Evolutionary conservation across 495 filamentous ascomycete species (phyloP).

Genomic region (Podospora tetraspora): DNA sequence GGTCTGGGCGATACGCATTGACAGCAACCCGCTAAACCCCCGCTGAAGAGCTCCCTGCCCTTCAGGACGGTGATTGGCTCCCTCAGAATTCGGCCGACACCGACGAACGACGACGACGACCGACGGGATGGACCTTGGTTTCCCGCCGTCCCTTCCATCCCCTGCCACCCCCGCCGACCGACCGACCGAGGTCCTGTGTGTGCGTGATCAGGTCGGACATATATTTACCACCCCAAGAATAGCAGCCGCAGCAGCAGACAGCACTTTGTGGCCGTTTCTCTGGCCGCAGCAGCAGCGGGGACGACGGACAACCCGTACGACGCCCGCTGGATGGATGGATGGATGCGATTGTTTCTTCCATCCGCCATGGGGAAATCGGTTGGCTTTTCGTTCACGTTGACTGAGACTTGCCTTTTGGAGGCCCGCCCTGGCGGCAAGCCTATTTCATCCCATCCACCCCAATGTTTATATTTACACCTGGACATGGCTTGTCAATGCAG

Average conservation of each 20-base stretch:
- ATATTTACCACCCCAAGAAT: slow-evolving; percentile 7
- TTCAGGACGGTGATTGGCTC: slow-evolving; percentile 19
- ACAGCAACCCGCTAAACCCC: too few species aligned
- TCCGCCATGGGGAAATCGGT: background rate
- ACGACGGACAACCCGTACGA: background rate
- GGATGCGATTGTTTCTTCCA: background rate
- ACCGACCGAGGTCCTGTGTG: background rate
- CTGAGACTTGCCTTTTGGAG: background rate
- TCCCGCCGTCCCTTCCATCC: slow-evolving; percentile 5
- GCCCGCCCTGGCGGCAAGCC: background rate
- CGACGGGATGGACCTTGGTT: slow-evolving; percentile 8
- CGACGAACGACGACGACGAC: background rate
- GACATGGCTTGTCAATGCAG: background rate
- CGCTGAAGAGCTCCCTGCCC: too few species aligned
- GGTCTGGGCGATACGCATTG: slow-evolving; percentile 17
- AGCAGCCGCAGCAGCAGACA: background rate
- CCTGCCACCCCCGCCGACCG: background rate
- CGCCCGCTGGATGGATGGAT: background rate
- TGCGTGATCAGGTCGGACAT: background rate
- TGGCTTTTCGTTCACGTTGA: background rate
- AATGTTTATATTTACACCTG: background rate
- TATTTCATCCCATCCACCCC: background rate
- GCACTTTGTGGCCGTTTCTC: background rate
- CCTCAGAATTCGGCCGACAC: slow-evolving; percentile 1
- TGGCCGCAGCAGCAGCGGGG: background rate